These are phyloP conservation scores for Dactylonectria macrodidyma DNA, from an alignment of 2,329 filamentous ascomycete genomes.

Conservation along the genomic window DNA sequence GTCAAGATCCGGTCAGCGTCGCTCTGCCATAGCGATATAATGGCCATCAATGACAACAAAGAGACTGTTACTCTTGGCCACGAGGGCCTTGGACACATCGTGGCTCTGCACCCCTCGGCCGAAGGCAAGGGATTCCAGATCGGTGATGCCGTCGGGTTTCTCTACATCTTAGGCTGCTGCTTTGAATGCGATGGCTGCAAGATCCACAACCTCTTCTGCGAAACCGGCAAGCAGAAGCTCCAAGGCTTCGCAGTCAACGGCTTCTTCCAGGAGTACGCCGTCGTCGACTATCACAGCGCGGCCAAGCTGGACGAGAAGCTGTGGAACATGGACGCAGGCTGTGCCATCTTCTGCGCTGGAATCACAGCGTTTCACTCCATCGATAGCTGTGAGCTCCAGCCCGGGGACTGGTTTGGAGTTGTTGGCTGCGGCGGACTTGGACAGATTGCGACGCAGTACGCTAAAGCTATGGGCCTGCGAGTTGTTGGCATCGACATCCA, in stretches of 20 bases:
- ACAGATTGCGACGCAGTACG: slow-evolving; percentile 62
- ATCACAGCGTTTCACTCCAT: slow-evolving; percentile 61
- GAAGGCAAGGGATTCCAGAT: slow-evolving; percentile 57
- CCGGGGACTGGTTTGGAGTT: slow-evolving; percentile 59
- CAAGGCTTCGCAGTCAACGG: slow-evolving; percentile 61
- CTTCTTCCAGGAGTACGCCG: slow-evolving; percentile 63
- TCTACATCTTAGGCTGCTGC: slow-evolving; percentile 62
- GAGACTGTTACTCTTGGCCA: slow-evolving; percentile 55
- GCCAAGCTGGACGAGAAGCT: slow-evolving; percentile 55
- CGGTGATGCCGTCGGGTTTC: slow-evolving; percentile 62
- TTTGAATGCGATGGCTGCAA: slow-evolving; percentile 63
- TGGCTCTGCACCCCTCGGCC: slow-evolving; percentile 53
- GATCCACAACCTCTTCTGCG: slow-evolving; percentile 59
- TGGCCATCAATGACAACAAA: slow-evolving; percentile 36
- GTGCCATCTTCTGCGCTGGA: slow-evolving; percentile 66
- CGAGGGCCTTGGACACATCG: slow-evolving; percentile 62
- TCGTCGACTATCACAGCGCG: slow-evolving; percentile 61
- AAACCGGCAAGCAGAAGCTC: slow-evolving; percentile 54
- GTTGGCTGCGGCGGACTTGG: slow-evolving; percentile 62
- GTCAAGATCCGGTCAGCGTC: slow-evolving; percentile 55
- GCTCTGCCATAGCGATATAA: slow-evolving; percentile 53
- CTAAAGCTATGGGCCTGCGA: slow-evolving; percentile 61
- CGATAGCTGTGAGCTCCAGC: slow-evolving; percentile 53
- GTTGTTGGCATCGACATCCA: slow-evolving; percentile 61
- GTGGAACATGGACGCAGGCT: slow-evolving; percentile 42